Evolutionary conservation across 192 early-diverging fungal species (phyloP).

Genomic region (Glomus cerebriforme): DNA sequence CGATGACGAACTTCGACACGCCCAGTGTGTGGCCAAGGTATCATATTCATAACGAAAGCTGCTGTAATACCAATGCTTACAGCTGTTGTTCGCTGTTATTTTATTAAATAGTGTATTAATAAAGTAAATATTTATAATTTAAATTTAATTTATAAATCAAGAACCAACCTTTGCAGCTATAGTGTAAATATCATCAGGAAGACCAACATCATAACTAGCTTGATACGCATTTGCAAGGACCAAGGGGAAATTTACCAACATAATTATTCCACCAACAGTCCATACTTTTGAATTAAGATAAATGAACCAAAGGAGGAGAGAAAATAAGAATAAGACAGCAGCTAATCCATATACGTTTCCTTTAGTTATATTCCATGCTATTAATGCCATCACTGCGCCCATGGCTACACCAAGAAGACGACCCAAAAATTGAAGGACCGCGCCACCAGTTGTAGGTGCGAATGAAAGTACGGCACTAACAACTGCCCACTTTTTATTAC

Average conservation of each 20-base stretch:
- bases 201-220: constrained; percentile 31
- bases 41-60: constrained; percentile 37
- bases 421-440: constrained; percentile 41
- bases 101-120: neutral
- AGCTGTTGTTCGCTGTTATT: constrained; percentile 35
- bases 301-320: constrained; percentile 38
- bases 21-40: constrained; percentile 40
- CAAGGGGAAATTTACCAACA: constrained; percentile 36
- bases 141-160: neutral
- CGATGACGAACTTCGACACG: constrained; percentile 41
- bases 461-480: constrained; percentile 42
- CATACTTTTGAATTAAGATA: constrained; percentile 39
- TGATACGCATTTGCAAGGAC: constrained; percentile 38
- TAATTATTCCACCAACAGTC: constrained; percentile 39
- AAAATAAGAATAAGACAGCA: constrained; percentile 34
- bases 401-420: constrained; percentile 35
- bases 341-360: constrained; percentile 24
- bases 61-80: constrained; percentile 37
- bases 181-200: constrained; percentile 5
- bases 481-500: constrained; percentile 34
- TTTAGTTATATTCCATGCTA: constrained; percentile 39
- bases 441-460: constrained; percentile 40
- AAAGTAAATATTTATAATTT: neutral
- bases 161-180: constrained; percentile 8
- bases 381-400: constrained; percentile 34